Conservation (phyloP, 352 stramenopile species). For the Pythium phragmiticola region DNA sequence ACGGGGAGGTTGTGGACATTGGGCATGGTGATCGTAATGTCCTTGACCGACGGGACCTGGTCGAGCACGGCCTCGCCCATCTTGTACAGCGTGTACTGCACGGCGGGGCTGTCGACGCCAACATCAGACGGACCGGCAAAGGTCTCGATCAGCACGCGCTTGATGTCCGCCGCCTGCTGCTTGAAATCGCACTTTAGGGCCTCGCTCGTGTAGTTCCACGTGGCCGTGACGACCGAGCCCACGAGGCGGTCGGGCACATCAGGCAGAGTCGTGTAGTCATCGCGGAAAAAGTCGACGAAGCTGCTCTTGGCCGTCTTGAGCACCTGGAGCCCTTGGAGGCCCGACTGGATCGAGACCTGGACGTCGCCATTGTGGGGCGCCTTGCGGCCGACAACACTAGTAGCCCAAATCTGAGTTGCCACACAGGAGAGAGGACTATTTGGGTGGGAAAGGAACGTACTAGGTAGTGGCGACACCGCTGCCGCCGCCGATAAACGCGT, state of each 20-base stretch:
- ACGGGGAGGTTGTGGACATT: constrained; percentile 91
- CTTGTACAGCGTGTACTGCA: constrained; percentile 85
- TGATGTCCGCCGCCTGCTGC: constrained; percentile 48
- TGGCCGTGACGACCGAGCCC: constrained; percentile 66
- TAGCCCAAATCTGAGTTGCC: neutral
- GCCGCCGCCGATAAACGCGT: constrained; percentile 70
- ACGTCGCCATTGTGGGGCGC: constrained; percentile 29
- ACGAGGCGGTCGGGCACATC: constrained; percentile 79
- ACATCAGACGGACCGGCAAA: constrained; percentile 80
- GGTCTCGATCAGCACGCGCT: constrained; percentile 68
- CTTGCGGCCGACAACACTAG: constrained; percentile 57
- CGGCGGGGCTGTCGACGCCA: constrained; percentile 68
- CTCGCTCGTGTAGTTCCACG: constrained; percentile 69
- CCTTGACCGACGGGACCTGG: constrained; percentile 57
- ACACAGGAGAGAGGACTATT: neutral
- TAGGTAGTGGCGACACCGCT: constrained; percentile 55
- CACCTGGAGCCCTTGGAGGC: constrained; percentile 68
- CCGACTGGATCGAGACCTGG: constrained; percentile 51
- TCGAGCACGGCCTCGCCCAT: constrained; percentile 84
- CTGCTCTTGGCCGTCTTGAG: constrained; percentile 90
- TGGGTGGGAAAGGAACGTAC: constrained; percentile 35
- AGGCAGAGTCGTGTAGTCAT: constrained; percentile 76
- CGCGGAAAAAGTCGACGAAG: constrained; percentile 86
- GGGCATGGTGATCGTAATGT: constrained; percentile 79
- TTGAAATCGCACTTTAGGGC: constrained; percentile 39